Evolutionary conservation across 2,329 filamentous ascomycete species (phyloP).

Genomic region (Ambrosiella xylebori): DNA sequence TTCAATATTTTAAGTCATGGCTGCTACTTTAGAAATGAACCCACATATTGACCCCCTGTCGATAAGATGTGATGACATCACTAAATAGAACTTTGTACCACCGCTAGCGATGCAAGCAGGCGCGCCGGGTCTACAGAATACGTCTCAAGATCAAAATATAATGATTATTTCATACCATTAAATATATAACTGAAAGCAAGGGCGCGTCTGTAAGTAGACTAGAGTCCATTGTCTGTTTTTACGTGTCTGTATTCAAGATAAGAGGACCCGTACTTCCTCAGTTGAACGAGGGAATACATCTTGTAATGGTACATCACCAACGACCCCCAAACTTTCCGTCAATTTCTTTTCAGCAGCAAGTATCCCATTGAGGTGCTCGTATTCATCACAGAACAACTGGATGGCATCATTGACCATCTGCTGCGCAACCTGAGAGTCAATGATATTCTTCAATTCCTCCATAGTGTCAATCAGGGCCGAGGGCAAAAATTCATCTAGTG

Average conservation of each 20-base stretch:
- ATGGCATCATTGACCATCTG: constrained; percentile 70
- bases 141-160: too few relatives aligned
- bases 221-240: background rate
- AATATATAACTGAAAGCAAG: background rate
- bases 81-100: too few relatives aligned
- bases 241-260: constrained; percentile 26
- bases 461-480: constrained; percentile 85
- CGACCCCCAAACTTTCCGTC: constrained; percentile 15
- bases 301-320: constrained; percentile 21
- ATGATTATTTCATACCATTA: too few relatives aligned
- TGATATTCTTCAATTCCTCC: constrained; percentile 58
- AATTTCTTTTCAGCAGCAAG: constrained; percentile 27
- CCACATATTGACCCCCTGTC: too few relatives aligned
- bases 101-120: too few relatives aligned
- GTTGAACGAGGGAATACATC: constrained; percentile 40
- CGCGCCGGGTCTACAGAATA: too few relatives aligned
- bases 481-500: constrained; percentile 77
- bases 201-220: too few relatives aligned
- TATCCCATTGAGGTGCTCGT: constrained; percentile 42
- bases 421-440: constrained; percentile 53
- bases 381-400: constrained; percentile 68
- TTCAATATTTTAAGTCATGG: too few relatives aligned
- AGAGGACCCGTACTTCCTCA: constrained; percentile 40
- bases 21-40: too few relatives aligned
- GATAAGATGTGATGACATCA: too few relatives aligned